phyloP scores from a whole-genome alignment of 78 protist genomes.

The Speleostelium caveatum region DNA sequence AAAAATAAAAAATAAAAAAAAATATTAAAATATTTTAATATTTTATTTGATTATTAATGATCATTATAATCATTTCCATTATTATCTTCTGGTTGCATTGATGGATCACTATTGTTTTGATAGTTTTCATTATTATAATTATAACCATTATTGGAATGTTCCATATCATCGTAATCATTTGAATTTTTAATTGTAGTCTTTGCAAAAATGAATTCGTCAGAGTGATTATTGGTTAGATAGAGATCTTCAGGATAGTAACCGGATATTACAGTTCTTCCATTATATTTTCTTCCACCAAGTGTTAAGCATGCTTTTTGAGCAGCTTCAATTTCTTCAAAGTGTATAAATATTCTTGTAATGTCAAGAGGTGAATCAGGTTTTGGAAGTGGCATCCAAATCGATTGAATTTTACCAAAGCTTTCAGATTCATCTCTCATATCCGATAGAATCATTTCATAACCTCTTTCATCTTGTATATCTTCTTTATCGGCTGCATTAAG shows the following conservation, averaged over 20 bases:
- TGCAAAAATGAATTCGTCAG: not conserved
- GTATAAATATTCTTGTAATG: constrained; percentile 38
- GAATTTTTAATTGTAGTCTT: too few species aligned
- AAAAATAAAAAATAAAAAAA: not conserved
- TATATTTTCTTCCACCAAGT: constrained; percentile 76
- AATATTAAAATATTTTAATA: not conserved
- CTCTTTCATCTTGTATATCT: constrained; percentile 71
- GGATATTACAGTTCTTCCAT: constrained; percentile 48
- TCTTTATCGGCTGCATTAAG: constrained; percentile 65
- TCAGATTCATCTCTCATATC: constrained; percentile 70
- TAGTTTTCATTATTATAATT: too few species aligned
- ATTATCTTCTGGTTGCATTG: too few species aligned
- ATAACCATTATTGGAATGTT: too few species aligned
- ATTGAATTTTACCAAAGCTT: constrained; percentile 62
- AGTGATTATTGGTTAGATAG: not conserved
- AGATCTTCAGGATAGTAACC: constrained; percentile 77
- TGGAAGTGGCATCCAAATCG: constrained; percentile 49
- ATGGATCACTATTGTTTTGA: too few species aligned
- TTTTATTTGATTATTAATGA: not conserved
- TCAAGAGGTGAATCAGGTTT: constrained; percentile 34
- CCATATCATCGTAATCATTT: too few species aligned
- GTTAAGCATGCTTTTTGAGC: constrained; percentile 67
- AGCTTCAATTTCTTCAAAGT: constrained; percentile 20
- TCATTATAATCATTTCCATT: not conserved
- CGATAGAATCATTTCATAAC: constrained; percentile 47